Percentiles rank a stretch among this genome's conserved stretches.
Evolutionary conservation across 768 basidiomycete species (phyloP).

Genomic region (Sarcomyxa edulis): DNA sequence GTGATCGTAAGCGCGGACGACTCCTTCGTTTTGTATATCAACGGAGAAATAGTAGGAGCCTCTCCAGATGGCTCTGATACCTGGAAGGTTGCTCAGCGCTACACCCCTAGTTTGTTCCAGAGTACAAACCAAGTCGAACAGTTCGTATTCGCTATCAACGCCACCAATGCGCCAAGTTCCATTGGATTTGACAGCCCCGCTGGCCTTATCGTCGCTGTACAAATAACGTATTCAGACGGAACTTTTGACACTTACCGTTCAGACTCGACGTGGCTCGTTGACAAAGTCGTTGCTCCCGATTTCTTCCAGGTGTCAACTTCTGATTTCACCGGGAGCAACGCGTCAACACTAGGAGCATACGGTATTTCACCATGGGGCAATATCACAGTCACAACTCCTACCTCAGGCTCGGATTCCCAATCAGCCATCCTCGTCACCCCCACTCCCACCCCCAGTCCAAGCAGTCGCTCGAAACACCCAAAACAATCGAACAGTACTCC

Average conservation of each 20-base stretch:
- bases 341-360: conserved; percentile 11
- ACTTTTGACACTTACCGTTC: conserved; percentile 11
- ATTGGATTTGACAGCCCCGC: conserved; percentile 20
- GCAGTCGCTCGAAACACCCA: too few relatives aligned
- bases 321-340: conserved; percentile 22
- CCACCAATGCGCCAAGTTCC: conserved; percentile 24
- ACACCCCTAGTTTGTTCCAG: conserved; percentile 11
- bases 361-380: conserved; percentile 1
- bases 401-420: too few relatives aligned
- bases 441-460: too few relatives aligned
- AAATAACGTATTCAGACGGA: conserved; percentile 18
- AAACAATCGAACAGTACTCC: too few relatives aligned
- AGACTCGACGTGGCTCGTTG: conserved; percentile 19
- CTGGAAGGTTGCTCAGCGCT: conserved; percentile 14
- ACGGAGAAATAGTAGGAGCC: conserved; percentile 18
- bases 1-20: conserved; percentile 7
- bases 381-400: background rate
- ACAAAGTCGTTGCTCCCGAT: conserved; percentile 16
- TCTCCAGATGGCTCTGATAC: conserved; percentile 11
- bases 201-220: conserved; percentile 17
- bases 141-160: conserved; percentile 24
- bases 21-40: conserved; percentile 21
- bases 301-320: conserved; percentile 24
- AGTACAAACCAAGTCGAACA: too few relatives aligned
- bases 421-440: too few relatives aligned